A percentile compares a stretch with the other conserved stretches of the same genome.
Conservation (phyloP, 148 eudicot species). For the Arctostaphylos glauca region DNA sequence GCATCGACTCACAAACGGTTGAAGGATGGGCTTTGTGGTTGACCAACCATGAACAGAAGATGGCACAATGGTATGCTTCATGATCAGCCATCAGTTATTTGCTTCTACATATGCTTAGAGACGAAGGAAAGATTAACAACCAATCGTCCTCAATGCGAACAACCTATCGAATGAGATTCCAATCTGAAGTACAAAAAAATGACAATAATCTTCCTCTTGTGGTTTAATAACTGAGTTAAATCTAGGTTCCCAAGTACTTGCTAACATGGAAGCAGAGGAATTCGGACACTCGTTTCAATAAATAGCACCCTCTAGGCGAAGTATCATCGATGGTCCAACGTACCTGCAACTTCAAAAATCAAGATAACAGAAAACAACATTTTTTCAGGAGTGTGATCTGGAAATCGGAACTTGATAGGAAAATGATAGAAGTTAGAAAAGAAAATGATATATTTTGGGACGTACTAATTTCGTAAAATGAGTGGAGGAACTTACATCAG, state of each 20-base stretch:
- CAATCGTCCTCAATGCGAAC: too few relatives aligned
- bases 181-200: too few relatives aligned
- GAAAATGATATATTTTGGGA: background rate
- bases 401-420: background rate
- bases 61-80: too few relatives aligned
- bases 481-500: conserved; percentile 7
- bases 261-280: background rate
- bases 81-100: too few relatives aligned
- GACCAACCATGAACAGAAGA: too few relatives aligned
- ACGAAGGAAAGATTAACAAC: too few relatives aligned
- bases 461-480: background rate
- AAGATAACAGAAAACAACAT: background rate
- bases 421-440: background rate
- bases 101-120: too few relatives aligned
- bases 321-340: background rate
- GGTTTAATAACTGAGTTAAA: background rate
- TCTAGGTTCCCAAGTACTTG: background rate
- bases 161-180: too few relatives aligned
- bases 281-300: background rate
- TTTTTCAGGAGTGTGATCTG: background rate
- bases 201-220: too few relatives aligned
- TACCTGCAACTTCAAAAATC: conserved; percentile 3
- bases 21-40: too few relatives aligned
- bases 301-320: background rate
- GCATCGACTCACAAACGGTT: too few relatives aligned